These are phyloP conservation scores for Pugionium cornutum DNA, from an alignment of 345 rosid species.

Conservation along the genomic window DNA sequence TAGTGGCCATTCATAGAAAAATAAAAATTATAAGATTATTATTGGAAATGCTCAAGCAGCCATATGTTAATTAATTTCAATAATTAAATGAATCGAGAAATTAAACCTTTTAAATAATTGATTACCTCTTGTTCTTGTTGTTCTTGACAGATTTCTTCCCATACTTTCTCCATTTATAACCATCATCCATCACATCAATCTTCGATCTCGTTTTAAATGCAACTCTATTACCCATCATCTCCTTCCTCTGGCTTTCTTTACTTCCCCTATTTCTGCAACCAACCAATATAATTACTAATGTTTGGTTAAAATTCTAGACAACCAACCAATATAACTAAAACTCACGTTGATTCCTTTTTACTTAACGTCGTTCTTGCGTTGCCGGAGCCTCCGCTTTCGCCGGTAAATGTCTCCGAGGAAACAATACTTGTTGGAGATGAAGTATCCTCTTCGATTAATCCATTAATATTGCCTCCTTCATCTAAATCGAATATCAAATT, in stretches of 20 bases:
- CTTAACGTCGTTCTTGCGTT: slow-evolving; percentile 39
- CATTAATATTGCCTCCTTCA: slow-evolving; percentile 21
- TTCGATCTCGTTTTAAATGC: slow-evolving; percentile 86
- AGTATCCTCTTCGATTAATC: slow-evolving; percentile 33
- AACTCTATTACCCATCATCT: slow-evolving; percentile 49
- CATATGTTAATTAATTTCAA: neutral
- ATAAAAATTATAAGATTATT: slow-evolving; percentile 11
- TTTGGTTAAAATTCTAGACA: slow-evolving; percentile 33
- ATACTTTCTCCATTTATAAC: slow-evolving; percentile 90
- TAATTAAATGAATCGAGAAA: neutral
- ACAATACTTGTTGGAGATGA: slow-evolving; percentile 40
- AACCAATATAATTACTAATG: neutral
- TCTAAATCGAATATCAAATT: slow-evolving; percentile 43
- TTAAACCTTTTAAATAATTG: neutral
- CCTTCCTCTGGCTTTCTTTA: slow-evolving; percentile 46
- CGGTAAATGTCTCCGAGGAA: slow-evolving; percentile 43
- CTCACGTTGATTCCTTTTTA: slow-evolving; percentile 49
- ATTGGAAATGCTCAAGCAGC: slow-evolving; percentile 19
- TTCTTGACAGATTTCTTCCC: slow-evolving; percentile 90
- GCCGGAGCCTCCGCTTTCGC: slow-evolving; percentile 32
- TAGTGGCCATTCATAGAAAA: slow-evolving; percentile 29
- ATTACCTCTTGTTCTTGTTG: slow-evolving; percentile 83
- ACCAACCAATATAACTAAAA: slow-evolving; percentile 6
- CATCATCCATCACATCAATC: slow-evolving; percentile 87
- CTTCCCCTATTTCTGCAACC: slow-evolving; percentile 29